Evolutionary conservation across 306 rosid genomes (phyloP).

Genomic region (Pterocarpus macrocarpus): DNA sequence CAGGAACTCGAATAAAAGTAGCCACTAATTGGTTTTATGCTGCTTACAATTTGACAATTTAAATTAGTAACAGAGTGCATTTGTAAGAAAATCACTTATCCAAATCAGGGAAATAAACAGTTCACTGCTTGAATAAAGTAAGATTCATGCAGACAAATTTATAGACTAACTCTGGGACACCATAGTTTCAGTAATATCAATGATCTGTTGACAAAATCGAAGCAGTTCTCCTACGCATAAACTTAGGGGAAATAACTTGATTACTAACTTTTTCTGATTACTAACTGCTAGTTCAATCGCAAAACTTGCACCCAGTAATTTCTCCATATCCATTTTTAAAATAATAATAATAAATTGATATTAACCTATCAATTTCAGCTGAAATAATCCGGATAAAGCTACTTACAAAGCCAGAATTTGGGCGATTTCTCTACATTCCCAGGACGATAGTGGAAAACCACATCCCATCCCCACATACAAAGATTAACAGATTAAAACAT

Average conservation of each 20-base stretch:
- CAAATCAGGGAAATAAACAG: neutral
- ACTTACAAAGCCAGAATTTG: neutral
- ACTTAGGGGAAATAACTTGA: neutral
- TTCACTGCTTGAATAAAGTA: conserved; percentile 18
- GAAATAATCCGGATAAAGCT: conserved; percentile 2
- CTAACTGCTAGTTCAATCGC: neutral
- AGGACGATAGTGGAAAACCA: neutral
- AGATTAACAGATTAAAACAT: neutral
- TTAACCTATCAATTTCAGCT: conserved; percentile 3
- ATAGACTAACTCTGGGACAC: conserved; percentile 17
- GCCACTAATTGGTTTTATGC: neutral
- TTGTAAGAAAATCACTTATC: conserved; percentile 4
- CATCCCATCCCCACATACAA: neutral
- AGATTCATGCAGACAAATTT: neutral
- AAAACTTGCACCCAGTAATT: conserved; percentile 5
- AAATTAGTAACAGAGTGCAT: conserved; percentile 5
- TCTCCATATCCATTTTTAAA: conserved; percentile 22
- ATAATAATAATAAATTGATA: neutral
- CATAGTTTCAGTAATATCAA: neutral
- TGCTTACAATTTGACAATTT: conserved; percentile 7
- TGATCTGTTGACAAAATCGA: conserved; percentile 4
- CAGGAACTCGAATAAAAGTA: conserved; percentile 15
- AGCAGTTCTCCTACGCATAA: conserved; percentile 13
- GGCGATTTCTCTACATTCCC: neutral
- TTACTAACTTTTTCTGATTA: neutral